Conservation (phyloP, 2,329 filamentous ascomycete genomes). For the Samsoniella hepiali region DNA sequence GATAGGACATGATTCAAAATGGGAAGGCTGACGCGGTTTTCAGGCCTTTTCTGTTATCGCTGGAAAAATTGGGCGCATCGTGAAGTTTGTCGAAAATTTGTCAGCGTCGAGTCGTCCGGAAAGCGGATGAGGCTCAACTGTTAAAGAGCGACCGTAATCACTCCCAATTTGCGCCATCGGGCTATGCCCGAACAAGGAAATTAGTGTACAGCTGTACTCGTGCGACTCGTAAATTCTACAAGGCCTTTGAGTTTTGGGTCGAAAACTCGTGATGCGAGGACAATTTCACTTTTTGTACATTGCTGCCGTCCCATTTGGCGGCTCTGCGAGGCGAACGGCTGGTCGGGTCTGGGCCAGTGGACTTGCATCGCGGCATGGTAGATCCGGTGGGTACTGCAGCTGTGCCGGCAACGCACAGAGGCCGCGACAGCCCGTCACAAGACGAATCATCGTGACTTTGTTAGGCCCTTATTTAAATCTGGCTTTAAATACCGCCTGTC, state of each 20-base stretch:
- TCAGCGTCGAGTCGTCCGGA: no score
- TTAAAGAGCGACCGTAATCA: no score
- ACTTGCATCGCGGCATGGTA: background rate
- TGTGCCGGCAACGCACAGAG: background rate
- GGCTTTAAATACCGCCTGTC: background rate
- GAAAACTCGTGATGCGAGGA: no score
- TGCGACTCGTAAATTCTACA: background rate
- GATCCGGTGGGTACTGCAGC: conserved; percentile 2
- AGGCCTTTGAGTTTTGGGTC: background rate
- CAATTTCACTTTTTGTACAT: background rate
- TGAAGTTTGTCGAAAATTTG: no score
- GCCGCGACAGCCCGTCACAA: background rate
- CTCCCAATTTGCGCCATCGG: no score
- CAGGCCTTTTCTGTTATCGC: no score
- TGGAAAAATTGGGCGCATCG: no score
- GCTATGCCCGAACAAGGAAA: no score
- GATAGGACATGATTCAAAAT: no score
- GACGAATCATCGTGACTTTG: background rate
- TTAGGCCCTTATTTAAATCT: background rate
- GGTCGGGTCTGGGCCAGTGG: background rate
- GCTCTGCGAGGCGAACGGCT: background rate
- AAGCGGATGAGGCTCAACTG: no score
- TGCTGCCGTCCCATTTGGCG: background rate
- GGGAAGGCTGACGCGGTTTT: no score
- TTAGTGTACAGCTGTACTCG: background rate